phyloP scores from a whole-genome alignment of 495 filamentous ascomycete genomes.

The Lasiosphaeriaceae sp. region DNA sequence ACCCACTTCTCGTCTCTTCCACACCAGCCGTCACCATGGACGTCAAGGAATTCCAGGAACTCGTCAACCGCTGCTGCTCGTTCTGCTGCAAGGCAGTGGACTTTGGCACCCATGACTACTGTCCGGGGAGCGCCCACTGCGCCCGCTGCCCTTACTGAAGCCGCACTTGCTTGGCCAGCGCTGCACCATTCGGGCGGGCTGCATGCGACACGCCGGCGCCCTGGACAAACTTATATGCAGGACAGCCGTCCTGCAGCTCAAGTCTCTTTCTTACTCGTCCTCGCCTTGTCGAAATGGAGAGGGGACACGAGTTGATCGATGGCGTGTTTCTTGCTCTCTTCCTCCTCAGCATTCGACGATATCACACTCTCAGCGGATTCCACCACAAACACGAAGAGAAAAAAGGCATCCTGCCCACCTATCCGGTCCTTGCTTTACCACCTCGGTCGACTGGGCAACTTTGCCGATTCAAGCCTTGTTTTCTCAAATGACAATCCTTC shows the following conservation, averaged over 20 bases:
- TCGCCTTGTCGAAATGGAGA: background rate
- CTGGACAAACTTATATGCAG: constrained; percentile 8
- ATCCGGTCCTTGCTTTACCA: too few species aligned
- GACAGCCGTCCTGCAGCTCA: constrained; percentile 11
- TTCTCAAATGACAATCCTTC: too few species aligned
- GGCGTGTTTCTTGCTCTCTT: background rate
- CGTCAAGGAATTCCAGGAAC: constrained; percentile 41
- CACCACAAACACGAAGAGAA: too few species aligned
- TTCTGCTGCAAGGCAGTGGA: constrained; percentile 52
- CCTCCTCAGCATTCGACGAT: background rate
- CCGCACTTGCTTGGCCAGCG: constrained; percentile 3
- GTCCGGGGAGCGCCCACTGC: constrained; percentile 40
- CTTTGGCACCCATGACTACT: constrained; percentile 51
- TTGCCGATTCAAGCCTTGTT: too few species aligned
- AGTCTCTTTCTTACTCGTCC: background rate
- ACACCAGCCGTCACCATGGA: constrained; percentile 34
- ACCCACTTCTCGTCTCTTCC: background rate
- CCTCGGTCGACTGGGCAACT: too few species aligned
- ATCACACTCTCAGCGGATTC: too few species aligned
- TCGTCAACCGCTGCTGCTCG: constrained; percentile 49
- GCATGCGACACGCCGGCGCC: constrained; percentile 13
- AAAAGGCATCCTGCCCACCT: too few species aligned
- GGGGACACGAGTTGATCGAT: background rate
- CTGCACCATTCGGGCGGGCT: constrained; percentile 24
- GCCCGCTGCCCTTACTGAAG: constrained; percentile 42